phyloP scores from a whole-genome alignment of 1,139 yeast genomes.

The Candida gigantensis region DNA sequence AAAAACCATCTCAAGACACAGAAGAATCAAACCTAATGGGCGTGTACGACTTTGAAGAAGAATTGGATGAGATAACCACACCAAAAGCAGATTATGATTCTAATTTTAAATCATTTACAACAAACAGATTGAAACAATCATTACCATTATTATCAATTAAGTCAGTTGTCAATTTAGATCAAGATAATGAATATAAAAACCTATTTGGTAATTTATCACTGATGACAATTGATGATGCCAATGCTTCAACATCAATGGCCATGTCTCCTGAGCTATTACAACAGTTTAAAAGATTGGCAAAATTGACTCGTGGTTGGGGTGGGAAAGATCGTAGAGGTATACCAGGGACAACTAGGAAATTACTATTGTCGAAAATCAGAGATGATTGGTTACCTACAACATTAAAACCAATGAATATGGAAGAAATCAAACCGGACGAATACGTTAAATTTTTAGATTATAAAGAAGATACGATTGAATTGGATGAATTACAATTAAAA shows the following conservation, averaged over 20 bases:
- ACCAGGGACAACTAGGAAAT: conserved; percentile 71
- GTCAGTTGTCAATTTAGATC: conserved; percentile 62
- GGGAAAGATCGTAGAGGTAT: conserved; percentile 73
- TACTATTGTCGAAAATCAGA: conserved; percentile 68
- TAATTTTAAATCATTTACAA: conserved; percentile 48
- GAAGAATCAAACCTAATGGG: conserved; percentile 29
- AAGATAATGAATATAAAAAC: conserved; percentile 73
- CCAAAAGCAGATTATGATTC: conserved; percentile 45
- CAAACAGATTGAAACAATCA: conserved; percentile 38
- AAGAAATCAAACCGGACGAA: conserved; percentile 47
- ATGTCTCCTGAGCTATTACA: conserved; percentile 66
- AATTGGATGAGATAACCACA: conserved; percentile 32
- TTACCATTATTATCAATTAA: conserved; percentile 43
- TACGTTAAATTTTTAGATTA: conserved; percentile 37
- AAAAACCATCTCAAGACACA: conserved; percentile 13
- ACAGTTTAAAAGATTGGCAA: conserved; percentile 62
- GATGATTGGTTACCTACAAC: conserved; percentile 82
- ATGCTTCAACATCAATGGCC: conserved; percentile 58
- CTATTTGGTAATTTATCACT: conserved; percentile 74
- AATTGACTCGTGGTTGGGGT: conserved; percentile 77
- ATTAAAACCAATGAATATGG: conserved; percentile 65
- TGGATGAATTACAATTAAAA: conserved; percentile 33
- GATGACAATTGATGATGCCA: conserved; percentile 73
- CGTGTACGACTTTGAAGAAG: conserved; percentile 33
- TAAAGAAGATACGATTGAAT: conserved; percentile 42